phyloP scores from a whole-genome alignment of 2,329 filamentous ascomycete genomes.

The Chaetomium globosum region DNA sequence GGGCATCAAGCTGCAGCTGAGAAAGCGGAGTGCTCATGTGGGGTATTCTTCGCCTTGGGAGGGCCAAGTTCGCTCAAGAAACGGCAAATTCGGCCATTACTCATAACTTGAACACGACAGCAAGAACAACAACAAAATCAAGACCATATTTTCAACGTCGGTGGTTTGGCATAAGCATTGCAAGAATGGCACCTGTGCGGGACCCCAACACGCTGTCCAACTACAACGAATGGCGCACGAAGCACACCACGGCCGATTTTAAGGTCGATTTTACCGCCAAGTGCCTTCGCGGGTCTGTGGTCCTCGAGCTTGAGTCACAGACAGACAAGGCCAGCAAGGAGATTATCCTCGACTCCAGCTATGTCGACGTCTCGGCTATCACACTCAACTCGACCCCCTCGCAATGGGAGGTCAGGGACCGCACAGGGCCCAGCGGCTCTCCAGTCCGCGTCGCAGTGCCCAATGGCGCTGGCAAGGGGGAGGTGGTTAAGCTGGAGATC shows the following conservation, averaged over 20 bases:
- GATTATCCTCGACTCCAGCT: slow-evolving; percentile 86
- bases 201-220: slow-evolving; percentile 93
- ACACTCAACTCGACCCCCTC: slow-evolving; percentile 66
- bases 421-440: slow-evolving; percentile 72
- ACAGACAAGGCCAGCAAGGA: slow-evolving; percentile 72
- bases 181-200: slow-evolving; percentile 49
- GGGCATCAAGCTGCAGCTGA: slow-evolving; percentile 23
- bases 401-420: slow-evolving; percentile 71
- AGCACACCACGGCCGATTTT: slow-evolving; percentile 79
- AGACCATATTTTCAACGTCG: slow-evolving; percentile 27
- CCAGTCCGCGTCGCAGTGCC: slow-evolving; percentile 68
- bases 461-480: slow-evolving; percentile 56
- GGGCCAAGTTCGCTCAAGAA: slow-evolving; percentile 32
- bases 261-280: slow-evolving; percentile 82
- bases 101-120: slow-evolving; percentile 24
- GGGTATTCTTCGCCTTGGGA: slow-evolving; percentile 33
- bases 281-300: slow-evolving; percentile 74
- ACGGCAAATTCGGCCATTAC: slow-evolving; percentile 26
- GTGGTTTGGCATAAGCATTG: slow-evolving; percentile 31
- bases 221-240: slow-evolving; percentile 83
- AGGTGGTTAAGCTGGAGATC: slow-evolving; percentile 62
- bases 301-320: slow-evolving; percentile 74
- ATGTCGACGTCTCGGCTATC: slow-evolving; percentile 72
- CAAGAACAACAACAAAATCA: slow-evolving; percentile 21
- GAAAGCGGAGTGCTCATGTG: slow-evolving; percentile 33